These are phyloP conservation scores for Chamaecyparis obtusa DNA, from an alignment of 75 land plant genomes.

Conservation along the genomic window DNA sequence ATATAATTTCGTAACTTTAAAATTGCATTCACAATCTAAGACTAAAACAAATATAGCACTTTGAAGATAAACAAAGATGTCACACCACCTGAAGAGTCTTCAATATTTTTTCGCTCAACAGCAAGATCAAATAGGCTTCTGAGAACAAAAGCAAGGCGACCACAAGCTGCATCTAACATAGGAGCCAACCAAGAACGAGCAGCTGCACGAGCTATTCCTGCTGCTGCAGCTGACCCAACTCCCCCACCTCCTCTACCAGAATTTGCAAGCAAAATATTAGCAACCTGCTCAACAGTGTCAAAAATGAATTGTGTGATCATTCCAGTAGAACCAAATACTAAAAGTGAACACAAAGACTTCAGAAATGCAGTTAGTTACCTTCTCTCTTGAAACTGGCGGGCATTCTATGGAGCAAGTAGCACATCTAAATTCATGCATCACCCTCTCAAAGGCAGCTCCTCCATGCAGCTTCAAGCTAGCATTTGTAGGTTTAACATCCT, in stretches of 20 bases:
- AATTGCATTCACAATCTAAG: not conserved
- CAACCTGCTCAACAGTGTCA: slow-evolving; percentile 51
- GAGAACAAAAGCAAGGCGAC: slow-evolving; percentile 82
- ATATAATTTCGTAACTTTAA: not conserved
- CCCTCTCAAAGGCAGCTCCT: slow-evolving; percentile 97
- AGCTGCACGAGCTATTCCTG: slow-evolving; percentile 90
- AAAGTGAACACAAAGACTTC: not conserved
- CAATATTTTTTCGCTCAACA: slow-evolving; percentile 55
- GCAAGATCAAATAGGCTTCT: slow-evolving; percentile 83
- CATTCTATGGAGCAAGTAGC: slow-evolving; percentile 94
- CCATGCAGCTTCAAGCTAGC: slow-evolving; percentile 77
- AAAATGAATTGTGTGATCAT: not conserved
- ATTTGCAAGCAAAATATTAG: slow-evolving; percentile 94
- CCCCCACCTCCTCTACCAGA: slow-evolving; percentile 67
- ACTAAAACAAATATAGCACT: not conserved
- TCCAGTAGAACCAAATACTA: not conserved
- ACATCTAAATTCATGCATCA: slow-evolving; percentile 88
- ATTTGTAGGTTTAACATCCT: slow-evolving; percentile 71
- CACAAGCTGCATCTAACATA: slow-evolving; percentile 83
- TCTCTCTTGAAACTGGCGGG: slow-evolving; percentile 87
- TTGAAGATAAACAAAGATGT: not conserved
- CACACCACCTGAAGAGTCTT: slow-evolving; percentile 57
- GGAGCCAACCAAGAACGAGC: slow-evolving; percentile 94
- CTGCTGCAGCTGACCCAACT: slow-evolving; percentile 66
- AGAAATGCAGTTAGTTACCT: slow-evolving; percentile 37